These are phyloP conservation scores for Evernia prunastri DNA, from an alignment of 495 filamentous ascomycete species.

Conservation along the genomic window DNA sequence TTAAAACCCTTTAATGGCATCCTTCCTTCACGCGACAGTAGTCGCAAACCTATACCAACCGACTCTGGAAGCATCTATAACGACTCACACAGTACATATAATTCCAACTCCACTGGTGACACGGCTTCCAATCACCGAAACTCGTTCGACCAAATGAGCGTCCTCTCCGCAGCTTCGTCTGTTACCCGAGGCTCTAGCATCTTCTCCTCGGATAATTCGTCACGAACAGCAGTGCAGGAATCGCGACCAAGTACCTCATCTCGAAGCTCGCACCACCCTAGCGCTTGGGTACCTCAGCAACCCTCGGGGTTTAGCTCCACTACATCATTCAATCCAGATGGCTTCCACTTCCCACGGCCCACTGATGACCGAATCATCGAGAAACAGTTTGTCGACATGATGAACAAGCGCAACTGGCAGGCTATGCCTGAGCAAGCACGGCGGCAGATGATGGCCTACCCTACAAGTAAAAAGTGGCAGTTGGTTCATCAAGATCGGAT, in stretches of 20 bases:
- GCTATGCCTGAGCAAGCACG: slow-evolving; percentile 92
- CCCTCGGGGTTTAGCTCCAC: slow-evolving; percentile 43
- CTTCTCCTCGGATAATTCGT: slow-evolving; percentile 58
- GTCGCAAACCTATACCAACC: slow-evolving; percentile 61
- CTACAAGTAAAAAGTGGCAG: slow-evolving; percentile 92
- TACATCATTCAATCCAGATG: slow-evolving; percentile 46
- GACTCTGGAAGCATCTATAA: slow-evolving; percentile 45
- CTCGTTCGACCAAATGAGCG: slow-evolving; percentile 63
- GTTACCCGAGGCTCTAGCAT: slow-evolving; percentile 57
- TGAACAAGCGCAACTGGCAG: slow-evolving; percentile 97
- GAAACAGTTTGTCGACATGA: slow-evolving; percentile 81
- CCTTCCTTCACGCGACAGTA: slow-evolving; percentile 52
- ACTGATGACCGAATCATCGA: slow-evolving; percentile 84
- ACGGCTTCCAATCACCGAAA: slow-evolving; percentile 63
- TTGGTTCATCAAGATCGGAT: slow-evolving; percentile 91
- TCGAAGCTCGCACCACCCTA: slow-evolving; percentile 21
- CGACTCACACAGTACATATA: slow-evolving; percentile 50
- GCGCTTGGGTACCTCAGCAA: slow-evolving; percentile 36
- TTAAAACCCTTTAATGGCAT: slow-evolving; percentile 49
- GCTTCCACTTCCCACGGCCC: slow-evolving; percentile 63
- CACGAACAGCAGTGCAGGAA: slow-evolving; percentile 45
- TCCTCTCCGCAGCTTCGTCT: slow-evolving; percentile 55
- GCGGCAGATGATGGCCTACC: slow-evolving; percentile 92
- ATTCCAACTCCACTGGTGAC: slow-evolving; percentile 61
- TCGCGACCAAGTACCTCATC: slow-evolving; percentile 24